Evolutionary conservation across 306 rosid genomes (phyloP), one percentile per base, ranked within the genome.

Genomic region (Gastrolobium bilobum): DNA sequence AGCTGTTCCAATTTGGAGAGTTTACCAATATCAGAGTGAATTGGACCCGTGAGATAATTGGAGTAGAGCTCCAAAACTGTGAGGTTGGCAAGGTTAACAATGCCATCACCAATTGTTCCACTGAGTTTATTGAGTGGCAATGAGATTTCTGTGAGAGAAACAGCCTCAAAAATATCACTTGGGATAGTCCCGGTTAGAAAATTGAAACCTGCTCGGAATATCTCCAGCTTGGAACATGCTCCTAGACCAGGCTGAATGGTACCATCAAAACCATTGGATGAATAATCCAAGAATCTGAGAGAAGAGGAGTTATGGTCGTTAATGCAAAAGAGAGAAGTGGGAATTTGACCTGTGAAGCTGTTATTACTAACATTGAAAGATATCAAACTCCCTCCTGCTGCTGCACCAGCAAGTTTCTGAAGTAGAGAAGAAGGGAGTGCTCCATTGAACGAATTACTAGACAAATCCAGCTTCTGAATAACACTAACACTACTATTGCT

Each of bases 361-460:
- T 95, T 92, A 84, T 90, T 84, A 74, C 98, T 93, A 73, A 91
- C 91, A 84, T 95, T 95, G 83, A 95, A 89, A 86, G 81, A 62
- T 11, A 79, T 71, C 75, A 92, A 84, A 69, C 76, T 68, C 57
- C 87, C 88, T 33, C 81, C 68, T 34, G 7, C 40, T 7, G 82
- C 88, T 1, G 88, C 80, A 38, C 67, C 46, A 4, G 75, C 86
- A 5, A 87, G 53, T 26, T 78, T 70, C 68, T 77, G 67, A 69
- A 90, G 61, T 47, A 91, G 34, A 37, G 91, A 86, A 81, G 78
- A 29, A 10, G 96, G 87, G 37, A 93, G 84, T 40, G 75, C 51
- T 7, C 98, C 98, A 58, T 64, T 72, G 84, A 95, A 85, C 4
- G 52, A 39, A 58, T 95, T 95, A 82, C 98, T 88, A 4, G 99